Evolutionary conservation across 1,284 basidiomycete genomes (phyloP), one percentile per base, ranked within the genome.

Genomic region (Lentinus polychrous): DNA sequence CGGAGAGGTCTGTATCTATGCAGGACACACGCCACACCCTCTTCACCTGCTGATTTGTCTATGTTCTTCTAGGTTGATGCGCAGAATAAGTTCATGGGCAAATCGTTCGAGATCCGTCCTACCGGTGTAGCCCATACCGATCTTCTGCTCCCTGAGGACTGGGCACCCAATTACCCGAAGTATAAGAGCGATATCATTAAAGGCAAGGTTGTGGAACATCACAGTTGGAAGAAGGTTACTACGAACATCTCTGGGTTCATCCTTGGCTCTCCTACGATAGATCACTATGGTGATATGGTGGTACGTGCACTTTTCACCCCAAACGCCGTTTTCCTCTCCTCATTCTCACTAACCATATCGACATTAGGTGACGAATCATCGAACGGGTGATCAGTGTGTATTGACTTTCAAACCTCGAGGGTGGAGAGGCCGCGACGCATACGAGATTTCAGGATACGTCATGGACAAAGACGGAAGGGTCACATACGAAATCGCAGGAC

Each of bases 351-450:
- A n/a, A n/a, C n/a, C n/a, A n/a, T n/a, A n/a, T n/a, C 24, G 23
- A 18, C 11, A 6, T 42, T 63, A 91, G 82, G 73, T 95, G 49
- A 86, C 83, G 31, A 98, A 98, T 60, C 94, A 98, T 62, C 82
- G 91, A 8, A 98, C 94, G 0, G 81, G 83, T n/a, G 94, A 98
- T 58, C 80, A 78, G 39, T 97, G 93, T 58, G 74, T 88, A 0
- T 70, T 98, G 20, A 94, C 92, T 1, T 98, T 99, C 76, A 97
- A 97, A 69, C 94, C 94, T 1, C 78, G 94, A 51, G 91, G 92
- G 6, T 98, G 95, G 94, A 74, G 93, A 51, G 92, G 91, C 24
- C 88, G 83, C 60, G 89, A 94, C 55, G 91, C 94, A 0, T 93
- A 78, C 59, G 94, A 98, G 68, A 94, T 98, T 60, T 86, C 86